Base-by-base conservation (phyloP, 495 filamentous ascomycete species). In the Tuber indicum region DNA sequence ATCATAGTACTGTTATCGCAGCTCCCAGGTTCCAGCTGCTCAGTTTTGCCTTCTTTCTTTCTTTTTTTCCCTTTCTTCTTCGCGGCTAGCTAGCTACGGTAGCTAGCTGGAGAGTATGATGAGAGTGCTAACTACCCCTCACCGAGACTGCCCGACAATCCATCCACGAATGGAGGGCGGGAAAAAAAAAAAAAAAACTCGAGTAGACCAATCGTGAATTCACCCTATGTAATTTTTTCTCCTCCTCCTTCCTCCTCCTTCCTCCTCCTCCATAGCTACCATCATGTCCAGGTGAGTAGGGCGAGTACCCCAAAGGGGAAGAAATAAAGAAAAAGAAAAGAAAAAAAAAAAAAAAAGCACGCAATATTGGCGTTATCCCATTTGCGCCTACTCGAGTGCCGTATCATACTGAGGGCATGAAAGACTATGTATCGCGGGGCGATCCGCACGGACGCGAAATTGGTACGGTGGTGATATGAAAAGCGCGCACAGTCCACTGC, bases 361-460 rank as follows among this genome's bases (percentile, higher is more conserved):
- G 58, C 12, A 66, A 66, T 66, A 66, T 66, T 66, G 26, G 58
- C 58, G 58, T 66, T 66, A 66, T 66, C n/a, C n/a, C 5, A 32
- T 12, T 49, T 49, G 47, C 23, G 47, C 19, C 14, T 17, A 46
- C 32, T 32, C 32, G 12, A 46, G 45, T 8, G 32, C 32, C 32
- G 32, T 32, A 32, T 32, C 32, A 32, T 32, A 7, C 42, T 43
- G 39, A 41, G 39, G 39, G 39, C 9, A 10, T 14, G n/a, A 58
- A 26, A 58, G 2, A 2, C 23, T 9, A 2, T 26, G 58, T 32
- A 32, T 32, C 26, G 58, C 58, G 58, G n/a, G 58, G 58, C 58
- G 58, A 66, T 66, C 58, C 58, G 58, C 58, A 66, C 58, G 58
- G 58, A 66, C 58, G 58, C 58, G 58, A 32, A 66, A 66, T 66